Evolutionary conservation across 352 stramenopile genomes (phyloP).

Genomic region (Phytophthora brassicae): DNA sequence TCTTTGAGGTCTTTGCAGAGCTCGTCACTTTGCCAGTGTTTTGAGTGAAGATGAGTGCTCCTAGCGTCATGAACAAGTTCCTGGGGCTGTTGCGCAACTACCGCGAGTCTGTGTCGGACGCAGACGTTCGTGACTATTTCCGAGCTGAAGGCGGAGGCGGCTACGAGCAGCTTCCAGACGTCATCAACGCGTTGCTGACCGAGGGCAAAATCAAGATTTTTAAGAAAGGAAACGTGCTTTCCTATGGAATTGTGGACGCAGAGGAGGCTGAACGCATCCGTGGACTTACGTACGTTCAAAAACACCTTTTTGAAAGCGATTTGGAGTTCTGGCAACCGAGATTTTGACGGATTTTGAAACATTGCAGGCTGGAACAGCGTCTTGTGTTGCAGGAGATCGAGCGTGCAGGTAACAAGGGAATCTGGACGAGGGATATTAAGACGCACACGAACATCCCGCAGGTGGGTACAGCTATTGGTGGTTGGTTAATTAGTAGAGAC

Average conservation of each 20-base stretch:
- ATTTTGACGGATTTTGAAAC: conserved; percentile 4
- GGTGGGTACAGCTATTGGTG: conserved; percentile 18
- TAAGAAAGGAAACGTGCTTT: conserved; percentile 84
- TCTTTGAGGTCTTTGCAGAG: conserved; percentile 10
- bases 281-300: conserved; percentile 65
- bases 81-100: conserved; percentile 79
- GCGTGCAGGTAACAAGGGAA: conserved; percentile 95
- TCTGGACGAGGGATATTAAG: conserved; percentile 99
- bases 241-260: conserved; percentile 78
- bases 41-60: conserved; percentile 26
- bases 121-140: conserved; percentile 83
- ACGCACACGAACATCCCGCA: conserved; percentile 96
- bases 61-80: conserved; percentile 65
- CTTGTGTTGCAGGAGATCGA: conserved; percentile 95
- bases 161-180: conserved; percentile 79
- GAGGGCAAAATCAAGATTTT: conserved; percentile 91
- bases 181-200: conserved; percentile 85
- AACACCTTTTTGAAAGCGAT: neutral
- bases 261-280: conserved; percentile 87
- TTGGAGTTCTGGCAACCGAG: conserved; percentile 8
- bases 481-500: neutral
- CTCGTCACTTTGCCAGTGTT: conserved; percentile 25
- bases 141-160: conserved; percentile 52
- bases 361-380: conserved; percentile 72
- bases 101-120: conserved; percentile 75